phyloP scores from a whole-genome alignment of 2,329 filamentous ascomycete genomes.

The Xylaria arbuscula region DNA sequence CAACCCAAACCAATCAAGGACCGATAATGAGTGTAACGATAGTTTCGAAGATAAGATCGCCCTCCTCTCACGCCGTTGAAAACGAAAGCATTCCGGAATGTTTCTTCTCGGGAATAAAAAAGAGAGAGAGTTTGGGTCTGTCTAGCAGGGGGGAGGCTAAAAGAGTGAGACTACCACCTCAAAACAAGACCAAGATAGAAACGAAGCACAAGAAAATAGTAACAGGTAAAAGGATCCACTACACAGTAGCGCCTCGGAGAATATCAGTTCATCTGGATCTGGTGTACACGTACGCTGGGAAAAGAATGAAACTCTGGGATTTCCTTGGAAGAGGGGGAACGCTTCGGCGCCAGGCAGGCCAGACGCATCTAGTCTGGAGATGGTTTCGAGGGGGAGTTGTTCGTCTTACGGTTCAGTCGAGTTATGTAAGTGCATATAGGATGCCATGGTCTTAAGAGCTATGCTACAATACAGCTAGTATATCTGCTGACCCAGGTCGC shows the following conservation, averaged over 20 bases:
- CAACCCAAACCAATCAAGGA: slow-evolving; percentile 20
- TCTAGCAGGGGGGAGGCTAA: slow-evolving; percentile 13
- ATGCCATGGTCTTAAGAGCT: not conserved
- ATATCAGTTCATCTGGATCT: slow-evolving; percentile 29
- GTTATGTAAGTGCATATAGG: not conserved
- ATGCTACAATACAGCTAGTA: too few relatives aligned
- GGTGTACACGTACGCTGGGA: slow-evolving; percentile 1
- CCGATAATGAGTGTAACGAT: not conserved
- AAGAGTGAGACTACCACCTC: slow-evolving; percentile 34
- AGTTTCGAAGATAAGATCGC: slow-evolving; percentile 7
- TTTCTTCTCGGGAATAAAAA: slow-evolving; percentile 18
- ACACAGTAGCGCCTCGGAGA: slow-evolving; percentile 18
- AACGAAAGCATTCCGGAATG: slow-evolving; percentile 36
- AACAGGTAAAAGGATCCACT: not conserved
- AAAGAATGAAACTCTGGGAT: slow-evolving; percentile 21
- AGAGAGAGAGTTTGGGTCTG: not conserved
- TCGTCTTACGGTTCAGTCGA: not conserved
- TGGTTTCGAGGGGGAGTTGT: slow-evolving; percentile 35
- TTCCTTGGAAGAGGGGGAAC: not conserved
- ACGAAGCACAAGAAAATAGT: slow-evolving; percentile 6
- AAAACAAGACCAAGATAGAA: slow-evolving; percentile 26
- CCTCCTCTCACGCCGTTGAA: slow-evolving; percentile 18
- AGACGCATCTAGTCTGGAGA: slow-evolving; percentile 35
- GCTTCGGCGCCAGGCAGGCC: not conserved
- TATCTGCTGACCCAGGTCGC: not conserved